phyloP scores from a whole-genome alignment of 768 basidiomycete genomes.

The Leccinum obscurum region DNA sequence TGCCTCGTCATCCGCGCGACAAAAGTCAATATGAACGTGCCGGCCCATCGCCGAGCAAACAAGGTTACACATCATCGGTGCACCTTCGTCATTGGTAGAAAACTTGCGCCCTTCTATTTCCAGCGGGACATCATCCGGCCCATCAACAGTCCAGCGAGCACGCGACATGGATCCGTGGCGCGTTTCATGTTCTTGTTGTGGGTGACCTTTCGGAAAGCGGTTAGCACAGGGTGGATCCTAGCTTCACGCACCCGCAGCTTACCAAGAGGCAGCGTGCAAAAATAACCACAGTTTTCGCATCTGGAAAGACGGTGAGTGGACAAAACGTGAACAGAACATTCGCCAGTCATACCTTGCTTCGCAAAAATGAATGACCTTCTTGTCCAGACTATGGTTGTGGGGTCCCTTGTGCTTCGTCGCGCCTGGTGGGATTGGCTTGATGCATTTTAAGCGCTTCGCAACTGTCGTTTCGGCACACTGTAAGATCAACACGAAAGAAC shows the following conservation, averaged over 20 bases:
- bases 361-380: constrained; percentile 53
- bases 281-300: constrained; percentile 57
- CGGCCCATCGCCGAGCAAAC: constrained; percentile 55
- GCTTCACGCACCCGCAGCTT: background rate
- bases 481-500: too few species aligned
- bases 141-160: constrained; percentile 57
- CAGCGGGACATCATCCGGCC: constrained; percentile 45
- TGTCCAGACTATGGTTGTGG: constrained; percentile 50
- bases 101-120: constrained; percentile 60
- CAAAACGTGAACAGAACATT: background rate
- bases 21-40: constrained; percentile 58
- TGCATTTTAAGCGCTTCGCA: too few species aligned
- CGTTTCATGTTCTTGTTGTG: constrained; percentile 62
- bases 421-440: too few species aligned
- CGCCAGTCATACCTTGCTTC: constrained; percentile 39
- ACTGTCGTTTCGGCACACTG: too few species aligned
- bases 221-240: background rate
- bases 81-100: constrained; percentile 53
- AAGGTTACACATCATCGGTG: constrained; percentile 64
- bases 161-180: constrained; percentile 63
- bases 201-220: constrained; percentile 41
- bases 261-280: constrained; percentile 59
- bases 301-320: constrained; percentile 25
- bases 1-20: constrained; percentile 40
- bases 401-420: constrained; percentile 40